Base-by-base conservation (phyloP, 164 flowering plant genomes). In the Dillenia turbinata region DNA sequence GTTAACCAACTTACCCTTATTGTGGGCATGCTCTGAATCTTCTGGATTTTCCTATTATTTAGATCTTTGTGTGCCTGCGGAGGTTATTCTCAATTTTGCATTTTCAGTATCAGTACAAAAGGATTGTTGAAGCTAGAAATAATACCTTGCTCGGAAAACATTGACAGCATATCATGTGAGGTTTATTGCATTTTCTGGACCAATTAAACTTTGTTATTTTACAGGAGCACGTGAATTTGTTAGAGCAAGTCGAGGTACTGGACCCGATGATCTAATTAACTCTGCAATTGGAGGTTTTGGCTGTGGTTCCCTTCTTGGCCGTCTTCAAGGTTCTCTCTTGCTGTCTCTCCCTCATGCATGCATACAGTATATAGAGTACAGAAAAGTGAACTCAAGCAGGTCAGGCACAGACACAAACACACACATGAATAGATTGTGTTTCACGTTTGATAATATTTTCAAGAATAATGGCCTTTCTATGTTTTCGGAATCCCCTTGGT, bases 161-260 rank as follows among this genome's bases (percentile, higher is more conserved):
- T 33, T 33, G 6, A 6, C 40, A 33, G 40, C 40, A 33, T 33
- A 33, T 33, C 5, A 5, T 33, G 40, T 4, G 40, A 33, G 40
- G 40, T 33, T 33, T 33, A 5, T 33, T 33, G 40, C 40, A 33
- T 33, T 33, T 33, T 33, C 40, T 33, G 7, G 5, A 5, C 40
- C 40, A 33, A 33, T 33, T 33, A 33, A 6, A 33, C 7, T 33
- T 33, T 33, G 33, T 33, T 24, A 48, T 73, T 26, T 54, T 12
- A 49, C 83, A 94, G 97, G 92, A 47, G 91, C 92, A 45, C 92
- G 97, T 50, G 99, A 94, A 64, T 84, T 85, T 71, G 86, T 85
- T 16, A 79, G 88, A 76, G 81, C 75, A 22, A 77, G 72, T 57
- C 81, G 97, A 61, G 82, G 64, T 59, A 73, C 94, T 57, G 85